Conservation (phyloP, 148 eudicot genomes). For the Rhododendron ovatum region DNA sequence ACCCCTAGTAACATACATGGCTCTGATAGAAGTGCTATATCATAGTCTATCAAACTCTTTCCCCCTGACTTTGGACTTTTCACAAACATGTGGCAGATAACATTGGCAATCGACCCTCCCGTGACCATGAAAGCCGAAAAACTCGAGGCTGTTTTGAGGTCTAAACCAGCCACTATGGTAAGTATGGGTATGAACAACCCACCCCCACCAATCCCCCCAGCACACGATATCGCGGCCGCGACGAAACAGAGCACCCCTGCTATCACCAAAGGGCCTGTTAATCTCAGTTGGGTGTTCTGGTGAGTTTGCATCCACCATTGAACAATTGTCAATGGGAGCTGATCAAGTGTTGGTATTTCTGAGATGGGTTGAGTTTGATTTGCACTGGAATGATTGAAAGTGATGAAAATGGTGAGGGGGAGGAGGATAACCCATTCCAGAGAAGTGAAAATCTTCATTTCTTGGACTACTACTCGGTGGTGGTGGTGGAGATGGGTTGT, state of each 20-base stretch:
- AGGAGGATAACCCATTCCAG: conserved; percentile 15
- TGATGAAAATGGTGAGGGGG: conserved; percentile 11
- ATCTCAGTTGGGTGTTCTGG: conserved; percentile 2
- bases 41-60: conserved; percentile 40
- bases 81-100: conserved; percentile 27
- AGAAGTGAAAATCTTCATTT: conserved; percentile 9
- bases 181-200: conserved; percentile 57
- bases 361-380: conserved; percentile 14
- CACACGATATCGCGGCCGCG: conserved; percentile 54
- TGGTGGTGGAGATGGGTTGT: not conserved
- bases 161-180: conserved; percentile 45
- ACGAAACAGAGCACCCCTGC: conserved; percentile 44
- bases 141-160: conserved; percentile 51
- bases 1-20: conserved; percentile 62
- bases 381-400: conserved; percentile 16
- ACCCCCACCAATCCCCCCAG: conserved; percentile 70
- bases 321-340: conserved; percentile 7
- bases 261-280: conserved; percentile 7
- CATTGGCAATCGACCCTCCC: conserved; percentile 52
- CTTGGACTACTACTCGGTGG: not conserved
- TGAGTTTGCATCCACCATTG: conserved; percentile 8
- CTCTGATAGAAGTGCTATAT: conserved; percentile 52
- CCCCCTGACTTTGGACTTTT: conserved; percentile 14
- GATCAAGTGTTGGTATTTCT: not conserved
- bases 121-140: conserved; percentile 68